A percentile compares a stretch with the other conserved stretches of the same genome.
Evolutionary conservation across 2,329 filamentous ascomycete genomes (phyloP).

Genomic region (Pyrenochaeta sp.): DNA sequence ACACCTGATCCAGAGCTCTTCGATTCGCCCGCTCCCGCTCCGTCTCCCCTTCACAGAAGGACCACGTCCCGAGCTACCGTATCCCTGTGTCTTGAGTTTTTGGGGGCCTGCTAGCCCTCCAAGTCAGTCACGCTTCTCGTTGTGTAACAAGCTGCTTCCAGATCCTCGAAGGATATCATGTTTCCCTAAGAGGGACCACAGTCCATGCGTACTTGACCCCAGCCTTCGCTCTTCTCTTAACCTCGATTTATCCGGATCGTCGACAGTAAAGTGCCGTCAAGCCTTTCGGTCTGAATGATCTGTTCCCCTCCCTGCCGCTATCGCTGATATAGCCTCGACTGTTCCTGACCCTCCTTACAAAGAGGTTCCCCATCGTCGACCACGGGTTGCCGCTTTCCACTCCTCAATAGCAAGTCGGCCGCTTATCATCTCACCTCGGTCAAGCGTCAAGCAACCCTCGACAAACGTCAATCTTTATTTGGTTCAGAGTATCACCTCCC

Average conservation of each 20-base stretch:
- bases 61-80: constrained; percentile 53
- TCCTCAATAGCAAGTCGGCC: constrained; percentile 40
- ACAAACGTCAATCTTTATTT: constrained; percentile 41
- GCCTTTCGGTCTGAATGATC: constrained; percentile 51
- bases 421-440: constrained; percentile 32
- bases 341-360: constrained; percentile 46
- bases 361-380: constrained; percentile 41
- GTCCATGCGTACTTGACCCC: constrained; percentile 49
- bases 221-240: constrained; percentile 46
- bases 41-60: constrained; percentile 46
- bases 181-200: constrained; percentile 45
- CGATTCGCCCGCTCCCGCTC: constrained; percentile 47
- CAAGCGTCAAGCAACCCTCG: constrained; percentile 24
- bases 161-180: constrained; percentile 50
- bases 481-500: constrained; percentile 35
- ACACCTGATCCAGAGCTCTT: constrained; percentile 47
- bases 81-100: constrained; percentile 47
- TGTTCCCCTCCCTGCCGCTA: constrained; percentile 45
- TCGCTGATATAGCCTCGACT: constrained; percentile 49
- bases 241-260: constrained; percentile 53
- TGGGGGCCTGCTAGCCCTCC: constrained; percentile 45
- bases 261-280: constrained; percentile 50
- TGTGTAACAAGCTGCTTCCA: constrained; percentile 51
- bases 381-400: constrained; percentile 32
- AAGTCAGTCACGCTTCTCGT: constrained; percentile 50